Conservation (phyloP, 768 basidiomycete species). For the Leccinum fibrillosum region DNA sequence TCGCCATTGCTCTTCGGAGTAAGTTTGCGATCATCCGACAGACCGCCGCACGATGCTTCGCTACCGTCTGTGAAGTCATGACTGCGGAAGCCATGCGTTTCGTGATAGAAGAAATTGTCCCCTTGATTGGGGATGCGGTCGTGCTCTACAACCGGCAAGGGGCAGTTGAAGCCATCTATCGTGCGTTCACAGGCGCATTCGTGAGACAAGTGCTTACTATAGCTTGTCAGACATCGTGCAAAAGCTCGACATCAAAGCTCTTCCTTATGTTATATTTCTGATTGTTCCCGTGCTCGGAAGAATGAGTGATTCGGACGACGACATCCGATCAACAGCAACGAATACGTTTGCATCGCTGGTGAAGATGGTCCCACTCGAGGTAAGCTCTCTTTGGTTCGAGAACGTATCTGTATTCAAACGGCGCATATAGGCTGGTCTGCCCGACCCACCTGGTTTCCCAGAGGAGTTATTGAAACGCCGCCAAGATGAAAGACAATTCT, state of each 20-base stretch:
- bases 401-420: not conserved
- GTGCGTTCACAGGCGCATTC: not conserved
- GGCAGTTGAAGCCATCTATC: conserved; percentile 71
- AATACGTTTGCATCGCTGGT: conserved; percentile 96
- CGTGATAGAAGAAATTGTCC: conserved; percentile 83
- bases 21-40: conserved; percentile 88
- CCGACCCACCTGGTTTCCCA: conserved; percentile 92
- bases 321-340: conserved; percentile 90
- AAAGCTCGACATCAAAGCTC: conserved; percentile 85
- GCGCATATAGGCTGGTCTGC: conserved; percentile 77
- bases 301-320: conserved; percentile 94
- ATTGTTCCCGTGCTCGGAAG: conserved; percentile 94
- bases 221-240: conserved; percentile 76
- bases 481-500: conserved; percentile 84
- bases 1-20: conserved; percentile 78
- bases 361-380: conserved; percentile 98
- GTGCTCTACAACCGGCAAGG: conserved; percentile 80
- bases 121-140: conserved; percentile 76
- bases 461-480: conserved; percentile 82
- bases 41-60: conserved; percentile 81
- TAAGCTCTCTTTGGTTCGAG: conserved; percentile 30
- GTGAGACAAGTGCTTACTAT: conserved; percentile 9
- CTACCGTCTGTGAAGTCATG: conserved; percentile 84
- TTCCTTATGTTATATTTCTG: conserved; percentile 96
- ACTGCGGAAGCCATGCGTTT: conserved; percentile 82